Conservation (phyloP, 2,329 filamentous ascomycete genomes). For the Bimuria novae-zelandiae region DNA sequence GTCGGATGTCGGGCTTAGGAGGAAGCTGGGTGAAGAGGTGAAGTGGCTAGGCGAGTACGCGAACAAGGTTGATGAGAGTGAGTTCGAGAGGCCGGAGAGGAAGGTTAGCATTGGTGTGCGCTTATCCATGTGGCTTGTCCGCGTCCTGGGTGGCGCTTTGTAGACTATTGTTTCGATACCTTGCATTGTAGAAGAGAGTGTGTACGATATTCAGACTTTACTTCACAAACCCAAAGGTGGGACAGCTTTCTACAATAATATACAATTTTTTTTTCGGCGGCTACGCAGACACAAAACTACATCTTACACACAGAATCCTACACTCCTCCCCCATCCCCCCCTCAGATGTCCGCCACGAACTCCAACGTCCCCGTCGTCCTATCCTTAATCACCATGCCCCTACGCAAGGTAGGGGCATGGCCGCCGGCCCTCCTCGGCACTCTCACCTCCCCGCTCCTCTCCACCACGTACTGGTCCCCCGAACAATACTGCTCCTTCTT, state of each 20-base stretch:
- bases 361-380: not conserved
- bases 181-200: too few species aligned
- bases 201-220: not conserved
- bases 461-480: not conserved
- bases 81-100: constrained; percentile 80
- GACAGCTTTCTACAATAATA: too few species aligned
- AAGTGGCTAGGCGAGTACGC: constrained; percentile 79
- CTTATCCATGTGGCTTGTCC: constrained; percentile 92
- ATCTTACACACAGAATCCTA: not conserved
- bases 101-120: constrained; percentile 84
- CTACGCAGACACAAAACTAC: not conserved
- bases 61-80: constrained; percentile 69
- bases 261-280: too few species aligned
- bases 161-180: constrained; percentile 44
- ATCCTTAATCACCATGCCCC: not conserved
- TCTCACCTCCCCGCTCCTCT: not conserved
- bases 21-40: constrained; percentile 77
- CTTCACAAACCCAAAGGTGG: too few species aligned
- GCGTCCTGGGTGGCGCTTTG: constrained; percentile 82
- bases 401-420: not conserved
- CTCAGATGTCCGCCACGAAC: not conserved
- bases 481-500: not conserved
- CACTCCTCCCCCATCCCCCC: not conserved
- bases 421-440: not conserved
- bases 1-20: constrained; percentile 70